Evolutionary conservation across 371 early-diverging fungal genomes (phyloP).

Genomic region (Enterocytospora artemiae): DNA sequence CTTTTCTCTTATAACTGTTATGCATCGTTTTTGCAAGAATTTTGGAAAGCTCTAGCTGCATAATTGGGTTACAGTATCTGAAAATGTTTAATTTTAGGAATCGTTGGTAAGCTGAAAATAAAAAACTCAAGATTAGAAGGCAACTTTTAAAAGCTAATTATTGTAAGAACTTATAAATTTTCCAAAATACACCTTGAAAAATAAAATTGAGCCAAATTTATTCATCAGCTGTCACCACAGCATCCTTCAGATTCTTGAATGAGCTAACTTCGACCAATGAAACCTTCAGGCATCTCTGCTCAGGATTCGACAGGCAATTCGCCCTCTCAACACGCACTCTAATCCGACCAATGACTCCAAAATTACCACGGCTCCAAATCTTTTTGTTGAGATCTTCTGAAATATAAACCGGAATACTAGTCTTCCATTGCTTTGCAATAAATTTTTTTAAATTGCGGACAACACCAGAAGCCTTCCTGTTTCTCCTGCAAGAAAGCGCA

Average conservation of each 20-base stretch:
- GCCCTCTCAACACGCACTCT: conserved; percentile 38
- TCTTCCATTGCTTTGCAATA: conserved; percentile 36
- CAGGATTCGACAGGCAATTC: conserved; percentile 20
- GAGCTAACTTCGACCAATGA: conserved; percentile 19
- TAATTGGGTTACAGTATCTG: not conserved
- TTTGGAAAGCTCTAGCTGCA: conserved; percentile 33
- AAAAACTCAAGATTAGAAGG: conserved; percentile 1
- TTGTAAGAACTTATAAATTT: not conserved
- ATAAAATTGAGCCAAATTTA: conserved; percentile 16
- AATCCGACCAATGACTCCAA: conserved; percentile 20
- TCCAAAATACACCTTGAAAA: conserved; percentile 8
- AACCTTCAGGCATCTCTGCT: conserved; percentile 18
- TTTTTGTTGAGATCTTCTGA: conserved; percentile 41
- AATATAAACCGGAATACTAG: conserved; percentile 32
- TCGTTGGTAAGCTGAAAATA: not conserved
- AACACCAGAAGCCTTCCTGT: conserved; percentile 39
- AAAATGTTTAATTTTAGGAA: not conserved
- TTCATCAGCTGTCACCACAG: conserved; percentile 16
- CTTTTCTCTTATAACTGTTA: conserved; percentile 37
- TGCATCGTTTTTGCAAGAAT: conserved; percentile 43
- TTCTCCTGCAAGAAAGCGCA: conserved; percentile 2
- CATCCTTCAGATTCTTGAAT: conserved; percentile 20
- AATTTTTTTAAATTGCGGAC: conserved; percentile 40
- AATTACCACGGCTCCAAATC: conserved; percentile 38
- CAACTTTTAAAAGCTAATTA: not conserved